Conservation (phyloP, 73 alveolate genomes). For the Blepharisma stoltei region DNA sequence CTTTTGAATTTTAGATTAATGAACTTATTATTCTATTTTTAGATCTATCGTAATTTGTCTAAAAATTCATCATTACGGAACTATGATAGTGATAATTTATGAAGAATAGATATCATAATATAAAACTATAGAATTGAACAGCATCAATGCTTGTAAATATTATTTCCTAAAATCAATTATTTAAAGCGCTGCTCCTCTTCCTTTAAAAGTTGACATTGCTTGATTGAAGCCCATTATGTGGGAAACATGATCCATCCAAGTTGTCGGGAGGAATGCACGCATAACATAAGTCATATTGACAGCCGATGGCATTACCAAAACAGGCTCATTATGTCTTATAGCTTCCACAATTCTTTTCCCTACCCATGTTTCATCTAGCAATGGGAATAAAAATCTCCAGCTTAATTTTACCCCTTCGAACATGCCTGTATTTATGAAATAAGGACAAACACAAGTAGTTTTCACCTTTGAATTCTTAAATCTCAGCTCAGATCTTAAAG, state of each 20-base stretch:
- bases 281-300: conserved; percentile 32
- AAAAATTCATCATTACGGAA: too few relatives aligned
- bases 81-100: too few relatives aligned
- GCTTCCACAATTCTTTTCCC: conserved; percentile 64
- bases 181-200: conserved; percentile 38
- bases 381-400: conserved; percentile 50
- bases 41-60: too few relatives aligned
- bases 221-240: conserved; percentile 57
- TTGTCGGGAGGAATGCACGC: conserved; percentile 53
- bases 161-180: too few relatives aligned
- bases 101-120: too few relatives aligned
- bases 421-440: conserved; percentile 83
- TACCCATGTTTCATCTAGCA: conserved; percentile 64
- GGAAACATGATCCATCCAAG: conserved; percentile 36
- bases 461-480: conserved; percentile 46
- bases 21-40: too few relatives aligned
- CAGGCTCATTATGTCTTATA: conserved; percentile 59
- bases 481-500: conserved; percentile 65
- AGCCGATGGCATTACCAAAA: conserved; percentile 60
- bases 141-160: too few relatives aligned
- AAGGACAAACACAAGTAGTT: conserved; percentile 85
- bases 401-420: conserved; percentile 73
- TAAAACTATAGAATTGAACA: too few relatives aligned
- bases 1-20: too few relatives aligned
- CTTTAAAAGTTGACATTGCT: conserved; percentile 61